Evolutionary conservation across 2,329 filamentous ascomycete species (phyloP), one percentile per base, ranked within the genome.

Genomic region (Metarhizium album): DNA sequence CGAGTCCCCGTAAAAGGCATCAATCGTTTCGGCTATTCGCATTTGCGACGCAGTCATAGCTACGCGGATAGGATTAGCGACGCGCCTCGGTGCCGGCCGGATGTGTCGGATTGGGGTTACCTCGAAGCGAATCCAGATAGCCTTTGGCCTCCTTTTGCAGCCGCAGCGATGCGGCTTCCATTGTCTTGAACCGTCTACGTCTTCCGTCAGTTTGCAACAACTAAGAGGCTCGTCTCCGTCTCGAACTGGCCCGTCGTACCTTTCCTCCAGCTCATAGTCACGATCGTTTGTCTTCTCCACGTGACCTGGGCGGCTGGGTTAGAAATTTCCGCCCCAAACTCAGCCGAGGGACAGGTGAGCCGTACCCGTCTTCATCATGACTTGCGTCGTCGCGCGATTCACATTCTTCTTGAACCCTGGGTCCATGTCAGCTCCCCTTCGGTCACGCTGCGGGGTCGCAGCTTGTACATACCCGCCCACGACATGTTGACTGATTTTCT

Each of bases 11-110:
- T 98, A 98, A 70, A 98, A 98, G 40, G 93, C 93, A 71, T 98
- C 93, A 70, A 98, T 98, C 20, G 93, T 98, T 70, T 98, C 93
- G 57, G 93, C 93, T 68, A 98, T 97, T 64, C 91, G 86, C 91
- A 98, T 97, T 72, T 98, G 93, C 49, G 90, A 96, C 48, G 93
- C 91, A 16, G 93, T 98, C 93, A 98, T 98, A 59, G 93, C 91
- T 90, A 58, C 29, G 23, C 33, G 22, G 13, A 8, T 8, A 9
- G 7, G 16, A 46, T 52, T 49, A 37, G 24, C 16, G n/a, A 27
- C 9, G 35, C 5, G 5, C 14, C 11, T n/a, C 20, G 4, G 4
- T 6, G 18, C 9, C 14, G n/a, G 11, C n/a, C 24, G 42, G 27
- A 24, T 16, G 22, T 20, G 6, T 18, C 45, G 35, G 37, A 2